Base-by-base conservation (phyloP, 305 asterid species). In the Solanum hybrid region DNA sequence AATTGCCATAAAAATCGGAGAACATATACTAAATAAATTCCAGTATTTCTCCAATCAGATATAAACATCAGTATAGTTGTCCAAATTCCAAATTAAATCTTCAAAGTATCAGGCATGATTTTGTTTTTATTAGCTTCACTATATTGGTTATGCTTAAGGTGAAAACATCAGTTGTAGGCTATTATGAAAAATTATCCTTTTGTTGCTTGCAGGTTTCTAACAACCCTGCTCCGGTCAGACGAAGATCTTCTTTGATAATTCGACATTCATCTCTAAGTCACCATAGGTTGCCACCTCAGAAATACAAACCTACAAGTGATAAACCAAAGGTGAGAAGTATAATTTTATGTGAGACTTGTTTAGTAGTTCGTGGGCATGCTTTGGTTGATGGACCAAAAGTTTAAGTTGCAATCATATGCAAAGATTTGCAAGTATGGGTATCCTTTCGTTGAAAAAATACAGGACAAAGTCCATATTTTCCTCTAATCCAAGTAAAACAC, bases 261-360 rank as follows among this genome's bases (percentile, higher is more conserved):
- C 90, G 93, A 76, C 93, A 91, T 83, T 37, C 90, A 89, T 92
- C 94, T 90, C 65, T 72, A 32, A 78, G 91, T 65, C 91, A 77
- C 33, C 89, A 70, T 90, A 83, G 82, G 90, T 79, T 80, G 87
- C 90, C 91, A 72, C 89, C 91, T 81, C 90, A 61, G 81, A 91
- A 91, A 91, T 89, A 88, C 93, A 91, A 88, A 79, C 88, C 90
- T 70, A 75, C 86, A 80, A 90, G 70, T 90, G 89, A 90, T 88
- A 91, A 79, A 81, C 90, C 93, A 86, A 95, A 93, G 95, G 98
- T 94, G 92, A 94, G 94, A 90, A 87, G 22, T 12, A 15, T 36
- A 73, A 27, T 24, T 79, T 72, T 65, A 65, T 22, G 75, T 8
- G 29, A 65, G 13, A 65, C 27, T 22, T 65, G 27, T 9, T 65